Base-by-base conservation (phyloP, 1,284 basidiomycete genomes). In the Leccinum pachyderme region DNA sequence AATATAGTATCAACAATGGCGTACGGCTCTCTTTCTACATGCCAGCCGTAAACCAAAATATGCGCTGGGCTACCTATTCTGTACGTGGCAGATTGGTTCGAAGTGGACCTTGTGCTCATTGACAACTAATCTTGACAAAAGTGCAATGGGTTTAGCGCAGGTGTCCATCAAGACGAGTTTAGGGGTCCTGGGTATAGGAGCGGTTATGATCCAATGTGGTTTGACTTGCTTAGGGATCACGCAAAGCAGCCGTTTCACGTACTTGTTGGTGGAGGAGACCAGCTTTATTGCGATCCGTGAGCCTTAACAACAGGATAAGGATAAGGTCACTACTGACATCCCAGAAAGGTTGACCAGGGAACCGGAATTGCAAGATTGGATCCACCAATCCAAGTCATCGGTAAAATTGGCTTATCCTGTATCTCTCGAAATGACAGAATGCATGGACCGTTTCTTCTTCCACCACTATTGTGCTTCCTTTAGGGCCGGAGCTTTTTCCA, bases 161-260 rank as follows among this genome's bases (percentile, higher is more conserved):
- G 90, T 37, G 79, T 91, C 22, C 91, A 91, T 63, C 82, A 83
- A 52, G 89, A 91, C 61, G 86, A 90, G 55, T 91, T 91, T 73
- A 78, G 81, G 57, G 81, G 89, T 46, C 82, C 87, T 25, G 84
- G 89, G 0, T 92, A 84, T 69, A 82, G 80, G 58, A 84, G 75
- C 51, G 89, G 93, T 0, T 94, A 91, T 66, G 93, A 95, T 70
- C 93, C 91, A 9, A 84, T 98, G 8, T 99, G 96, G 96, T 81
- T 87, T 61, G 95, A 99, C 72, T 73, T 98, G 41, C 80, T 99
- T 29, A 75, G 81, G 43, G 86, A 90, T 62, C 96, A 99, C 65
- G 78, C 81, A 2, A 79, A 84, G 62, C 76, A 79, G 57, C 94
- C 95, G 0, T 96, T 93, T 71, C 96, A 98, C 68, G 85, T 81